Base-by-base conservation (phyloP, 2,329 filamentous ascomycete species). In the Tolypocladium nubicola region DNA sequence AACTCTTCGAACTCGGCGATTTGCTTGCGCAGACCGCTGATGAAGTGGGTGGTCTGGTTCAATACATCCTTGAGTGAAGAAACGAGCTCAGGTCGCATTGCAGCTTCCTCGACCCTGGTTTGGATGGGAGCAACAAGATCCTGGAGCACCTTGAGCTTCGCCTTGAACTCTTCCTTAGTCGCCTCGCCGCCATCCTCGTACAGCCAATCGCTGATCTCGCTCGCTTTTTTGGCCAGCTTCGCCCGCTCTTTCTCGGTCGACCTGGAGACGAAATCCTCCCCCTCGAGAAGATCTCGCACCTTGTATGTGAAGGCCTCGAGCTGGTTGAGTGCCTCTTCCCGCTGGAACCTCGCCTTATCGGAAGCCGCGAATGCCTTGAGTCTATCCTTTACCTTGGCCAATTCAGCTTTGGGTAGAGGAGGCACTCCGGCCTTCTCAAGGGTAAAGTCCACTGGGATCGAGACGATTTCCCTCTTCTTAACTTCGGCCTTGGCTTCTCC, bases 271-370 rank as follows among this genome's bases (percentile, higher is more conserved):
- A 97, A 97, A 1, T 79, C 78, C 53, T 89, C 85, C 59, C 87
- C 86, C 47, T 90, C 87, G 2, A 97, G 78, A 50, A 96, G 79
- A 70, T 97, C 91, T 33, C 91, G 86, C 35, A 89, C 83, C 66
- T 85, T 87, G 78, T 99, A 99, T 16, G 93, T 96, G 72, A 88
- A 97, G 14, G 82, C 87, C 73, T 99, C 94, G n/a, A 99, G 83
- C 62, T 89, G 87, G 73, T 97, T 99, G 58, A 97, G 77, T 1
- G 89, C 84, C 70, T 97, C 93, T 69, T 97, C 92, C 38, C 92
- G 85, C 58, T 85, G 77, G 40, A 85, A 75, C 54, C 92, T 88
- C 35, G 87, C 84, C 63, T 82, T 83, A 72, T 99, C 94, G 2
- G 93, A 96, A 33, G 82, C 79, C 63, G 95, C 90, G 65, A 99